phyloP scores from a whole-genome alignment of 768 basidiomycete species.

The Tricholoma furcatifolium region DNA sequence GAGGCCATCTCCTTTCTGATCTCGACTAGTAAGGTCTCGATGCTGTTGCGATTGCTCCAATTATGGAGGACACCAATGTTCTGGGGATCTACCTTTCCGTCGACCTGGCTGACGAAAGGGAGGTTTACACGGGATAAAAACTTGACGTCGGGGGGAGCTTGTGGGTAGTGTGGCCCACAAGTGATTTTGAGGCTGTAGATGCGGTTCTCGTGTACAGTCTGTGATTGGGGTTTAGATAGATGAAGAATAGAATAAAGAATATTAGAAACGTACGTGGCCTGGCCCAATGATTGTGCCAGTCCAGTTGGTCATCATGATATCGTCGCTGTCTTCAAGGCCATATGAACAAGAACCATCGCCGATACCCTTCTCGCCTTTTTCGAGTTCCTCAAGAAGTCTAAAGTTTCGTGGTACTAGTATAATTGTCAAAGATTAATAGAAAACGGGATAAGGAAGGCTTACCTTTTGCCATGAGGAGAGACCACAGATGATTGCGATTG shows the following conservation, averaged over 20 bases:
- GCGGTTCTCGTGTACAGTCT: conserved; percentile 98
- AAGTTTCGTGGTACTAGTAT: conserved; percentile 90
- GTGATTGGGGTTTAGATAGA: conserved; percentile 15
- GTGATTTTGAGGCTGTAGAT: conserved; percentile 94
- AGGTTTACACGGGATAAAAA: conserved; percentile 92
- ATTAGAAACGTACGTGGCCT: conserved; percentile 73
- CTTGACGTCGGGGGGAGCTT: conserved; percentile 73
- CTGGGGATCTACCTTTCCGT: conserved; percentile 75
- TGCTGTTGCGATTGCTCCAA: conserved; percentile 76
- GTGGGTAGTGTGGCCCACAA: conserved; percentile 78
- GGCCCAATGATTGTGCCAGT: conserved; percentile 99
- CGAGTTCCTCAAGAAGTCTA: conserved; percentile 94
- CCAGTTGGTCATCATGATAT: conserved; percentile 98
- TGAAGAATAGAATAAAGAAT: conserved; percentile 2
- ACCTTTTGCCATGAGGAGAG: conserved; percentile 52
- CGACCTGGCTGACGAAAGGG: conserved; percentile 77
- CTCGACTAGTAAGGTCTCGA: conserved; percentile 91
- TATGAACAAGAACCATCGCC: conserved; percentile 98
- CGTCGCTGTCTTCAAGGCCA: conserved; percentile 92
- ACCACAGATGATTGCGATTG: background rate
- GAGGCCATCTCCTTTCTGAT: conserved; percentile 95
- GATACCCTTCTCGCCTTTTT: conserved; percentile 99
- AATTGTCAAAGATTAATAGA: conserved; percentile 1
- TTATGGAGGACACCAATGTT: conserved; percentile 70
- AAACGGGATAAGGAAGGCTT: background rate